A percentile compares a stretch with the other conserved stretches of the same genome.
These are phyloP conservation scores for Debaryomyces sp. DNA, from an alignment of 1,139 yeast genomes.

Conservation along the genomic window DNA sequence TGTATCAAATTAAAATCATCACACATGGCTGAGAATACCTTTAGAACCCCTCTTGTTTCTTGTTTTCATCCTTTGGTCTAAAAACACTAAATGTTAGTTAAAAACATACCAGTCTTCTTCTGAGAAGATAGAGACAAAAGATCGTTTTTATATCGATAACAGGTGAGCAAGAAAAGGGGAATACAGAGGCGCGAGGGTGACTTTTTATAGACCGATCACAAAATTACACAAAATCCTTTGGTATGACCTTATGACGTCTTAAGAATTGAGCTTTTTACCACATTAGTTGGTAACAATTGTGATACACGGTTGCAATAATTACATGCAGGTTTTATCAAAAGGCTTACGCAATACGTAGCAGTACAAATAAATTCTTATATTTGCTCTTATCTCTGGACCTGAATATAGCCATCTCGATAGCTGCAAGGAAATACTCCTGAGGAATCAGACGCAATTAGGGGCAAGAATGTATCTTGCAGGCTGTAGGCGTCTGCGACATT, in stretches of 20 bases:
- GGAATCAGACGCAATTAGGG: background rate
- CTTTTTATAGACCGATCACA: background rate
- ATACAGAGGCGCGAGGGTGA: no score
- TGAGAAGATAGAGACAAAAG: no score
- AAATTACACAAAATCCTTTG: background rate
- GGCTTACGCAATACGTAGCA: no score
- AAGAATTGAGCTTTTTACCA: background rate
- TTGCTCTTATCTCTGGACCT: background rate
- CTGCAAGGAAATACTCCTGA: background rate
- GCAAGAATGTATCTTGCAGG: background rate
- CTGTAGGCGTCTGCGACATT: background rate
- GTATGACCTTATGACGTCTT: background rate
- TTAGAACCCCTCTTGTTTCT: background rate
- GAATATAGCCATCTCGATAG: background rate
- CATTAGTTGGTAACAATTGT: background rate
- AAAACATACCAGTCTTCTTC: background rate
- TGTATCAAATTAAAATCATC: slow-evolving; percentile 1
- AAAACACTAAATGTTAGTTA: slow-evolving; percentile 7
- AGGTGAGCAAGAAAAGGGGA: no score
- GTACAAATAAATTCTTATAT: no score
- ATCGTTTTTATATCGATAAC: no score
- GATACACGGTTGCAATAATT: no score
- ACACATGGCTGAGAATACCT: background rate
- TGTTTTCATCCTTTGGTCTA: slow-evolving; percentile 9
- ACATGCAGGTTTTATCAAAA: no score